Evolutionary conservation across 2,329 filamentous ascomycete species (phyloP).

Genomic region (Paecilomyces sp.): DNA sequence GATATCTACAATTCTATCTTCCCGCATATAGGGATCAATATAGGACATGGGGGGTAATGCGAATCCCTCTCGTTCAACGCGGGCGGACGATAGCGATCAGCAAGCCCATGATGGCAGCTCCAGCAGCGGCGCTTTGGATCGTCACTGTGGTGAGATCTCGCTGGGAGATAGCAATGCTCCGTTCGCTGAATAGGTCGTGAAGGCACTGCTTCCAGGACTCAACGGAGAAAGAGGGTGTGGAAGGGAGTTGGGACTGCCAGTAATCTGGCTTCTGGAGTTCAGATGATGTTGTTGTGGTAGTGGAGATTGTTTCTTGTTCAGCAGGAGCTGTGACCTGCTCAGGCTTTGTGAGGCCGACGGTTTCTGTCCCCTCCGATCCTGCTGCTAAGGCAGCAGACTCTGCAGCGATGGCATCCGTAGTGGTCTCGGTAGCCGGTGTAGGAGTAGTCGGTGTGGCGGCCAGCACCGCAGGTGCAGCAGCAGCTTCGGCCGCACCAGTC

Average conservation of each 20-base stretch:
- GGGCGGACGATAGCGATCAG: conserved; percentile 45
- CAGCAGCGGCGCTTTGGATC: conserved; percentile 59
- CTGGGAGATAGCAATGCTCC: conserved; percentile 57
- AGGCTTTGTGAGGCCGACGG: background rate
- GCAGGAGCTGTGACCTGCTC: background rate
- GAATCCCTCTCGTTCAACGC: conserved; percentile 19
- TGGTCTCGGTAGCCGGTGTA: background rate
- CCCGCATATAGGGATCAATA: background rate
- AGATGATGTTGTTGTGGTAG: conserved; percentile 1
- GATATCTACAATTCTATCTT: background rate
- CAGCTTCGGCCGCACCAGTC: conserved; percentile 4
- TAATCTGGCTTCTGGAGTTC: conserved; percentile 4
- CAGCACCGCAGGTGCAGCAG: background rate
- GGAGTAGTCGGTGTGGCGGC: conserved; percentile 1
- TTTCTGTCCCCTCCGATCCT: conserved; percentile 1
- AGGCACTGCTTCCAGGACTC: conserved; percentile 44
- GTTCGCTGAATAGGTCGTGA: conserved; percentile 59
- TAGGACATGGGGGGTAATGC: background rate
- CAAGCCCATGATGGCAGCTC: conserved; percentile 53
- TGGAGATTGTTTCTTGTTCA: background rate
- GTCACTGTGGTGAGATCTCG: conserved; percentile 64
- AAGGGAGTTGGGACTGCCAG: conserved; percentile 16
- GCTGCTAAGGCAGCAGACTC: background rate
- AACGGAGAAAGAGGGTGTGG: conserved; percentile 19
- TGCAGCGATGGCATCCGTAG: background rate